A percentile compares a stretch with the other conserved stretches of the same genome.
These are phyloP conservation scores for Fusarium incarnatum DNA, from an alignment of 2,329 filamentous ascomycete genomes.

Conservation along the genomic window DNA sequence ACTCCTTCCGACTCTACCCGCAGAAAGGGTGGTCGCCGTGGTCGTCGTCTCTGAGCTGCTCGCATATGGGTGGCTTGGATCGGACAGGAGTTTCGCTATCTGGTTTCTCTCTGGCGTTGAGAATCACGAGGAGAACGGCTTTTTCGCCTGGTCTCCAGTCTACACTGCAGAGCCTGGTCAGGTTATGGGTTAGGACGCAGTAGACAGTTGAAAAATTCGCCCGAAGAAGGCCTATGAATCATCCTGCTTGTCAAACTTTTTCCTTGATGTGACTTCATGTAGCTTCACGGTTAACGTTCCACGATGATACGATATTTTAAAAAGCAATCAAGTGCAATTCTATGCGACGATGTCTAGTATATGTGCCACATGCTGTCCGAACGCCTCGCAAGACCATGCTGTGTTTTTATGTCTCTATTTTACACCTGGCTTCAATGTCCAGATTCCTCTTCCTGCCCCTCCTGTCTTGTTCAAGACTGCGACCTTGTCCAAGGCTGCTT, in stretches of 20 bases:
- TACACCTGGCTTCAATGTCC: constrained; percentile 58
- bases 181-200: constrained; percentile 49
- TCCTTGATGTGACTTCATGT: constrained; percentile 33
- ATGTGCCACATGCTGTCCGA: constrained; percentile 11
- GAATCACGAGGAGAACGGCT: constrained; percentile 80
- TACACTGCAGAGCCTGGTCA: constrained; percentile 59
- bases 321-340: constrained; percentile 3
- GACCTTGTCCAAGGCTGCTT: constrained; percentile 80
- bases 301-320: constrained; percentile 23
- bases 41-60: constrained; percentile 93
- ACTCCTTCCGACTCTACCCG: constrained; percentile 99
- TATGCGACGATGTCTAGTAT: constrained; percentile 7
- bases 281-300: constrained; percentile 22
- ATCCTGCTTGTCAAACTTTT: constrained; percentile 50
- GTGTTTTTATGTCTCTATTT: constrained; percentile 1
- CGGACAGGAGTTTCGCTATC: constrained; percentile 57
- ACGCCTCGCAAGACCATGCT: constrained; percentile 31
- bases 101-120: constrained; percentile 72
- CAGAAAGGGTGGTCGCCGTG: constrained; percentile 99
- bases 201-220: constrained; percentile 59
- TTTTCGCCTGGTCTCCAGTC: constrained; percentile 72
- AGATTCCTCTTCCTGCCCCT: constrained; percentile 64
- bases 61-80: constrained; percentile 46
- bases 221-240: constrained; percentile 58
- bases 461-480: constrained; percentile 75